Conservation (phyloP, 129 eudicot species). For the Lactuca sativa region DNA sequence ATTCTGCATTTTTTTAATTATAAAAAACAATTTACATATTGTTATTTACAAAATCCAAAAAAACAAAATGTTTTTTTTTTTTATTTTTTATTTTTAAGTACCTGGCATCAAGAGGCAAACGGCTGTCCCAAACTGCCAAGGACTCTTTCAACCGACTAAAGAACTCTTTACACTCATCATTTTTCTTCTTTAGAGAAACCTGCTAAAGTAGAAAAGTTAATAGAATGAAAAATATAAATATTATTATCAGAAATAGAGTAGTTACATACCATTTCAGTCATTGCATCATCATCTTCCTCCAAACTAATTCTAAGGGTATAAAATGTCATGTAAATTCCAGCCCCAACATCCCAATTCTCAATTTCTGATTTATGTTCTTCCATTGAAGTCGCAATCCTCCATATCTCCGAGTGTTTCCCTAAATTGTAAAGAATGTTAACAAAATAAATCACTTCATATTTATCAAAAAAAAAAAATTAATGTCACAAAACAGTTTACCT, state of each 20-base stretch:
- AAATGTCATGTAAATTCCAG: constrained; percentile 84
- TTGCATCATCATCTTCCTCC: constrained; percentile 59
- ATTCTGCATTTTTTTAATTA: constrained; percentile 38
- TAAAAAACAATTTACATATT: too few relatives aligned
- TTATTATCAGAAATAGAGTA: neutral
- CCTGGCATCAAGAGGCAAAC: constrained; percentile 81
- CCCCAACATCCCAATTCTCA: constrained; percentile 97
- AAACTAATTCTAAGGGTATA: constrained; percentile 63
- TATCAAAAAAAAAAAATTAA: neutral
- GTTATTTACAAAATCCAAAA: too few relatives aligned
- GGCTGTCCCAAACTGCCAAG: constrained; percentile 65
- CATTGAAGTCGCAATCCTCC: constrained; percentile 82
- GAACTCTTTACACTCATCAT: constrained; percentile 64
- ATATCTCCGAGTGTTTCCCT: constrained; percentile 80
- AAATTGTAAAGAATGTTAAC: constrained; percentile 28
- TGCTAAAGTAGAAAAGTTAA: constrained; percentile 20
- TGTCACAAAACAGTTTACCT: constrained; percentile 40
- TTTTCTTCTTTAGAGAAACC: constrained; percentile 75
- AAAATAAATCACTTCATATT: neutral
- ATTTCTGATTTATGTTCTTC: constrained; percentile 93
- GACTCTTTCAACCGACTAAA: constrained; percentile 71
- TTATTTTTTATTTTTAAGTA: constrained; percentile 18
- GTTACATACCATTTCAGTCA: constrained; percentile 66
- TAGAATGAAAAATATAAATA: neutral
- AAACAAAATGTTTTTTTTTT: too few relatives aligned